Percentiles rank a stretch among this genome's conserved stretches.
phyloP scores from a whole-genome alignment of 805 yeast species.

The Saccharomycopsis javanensis region DNA sequence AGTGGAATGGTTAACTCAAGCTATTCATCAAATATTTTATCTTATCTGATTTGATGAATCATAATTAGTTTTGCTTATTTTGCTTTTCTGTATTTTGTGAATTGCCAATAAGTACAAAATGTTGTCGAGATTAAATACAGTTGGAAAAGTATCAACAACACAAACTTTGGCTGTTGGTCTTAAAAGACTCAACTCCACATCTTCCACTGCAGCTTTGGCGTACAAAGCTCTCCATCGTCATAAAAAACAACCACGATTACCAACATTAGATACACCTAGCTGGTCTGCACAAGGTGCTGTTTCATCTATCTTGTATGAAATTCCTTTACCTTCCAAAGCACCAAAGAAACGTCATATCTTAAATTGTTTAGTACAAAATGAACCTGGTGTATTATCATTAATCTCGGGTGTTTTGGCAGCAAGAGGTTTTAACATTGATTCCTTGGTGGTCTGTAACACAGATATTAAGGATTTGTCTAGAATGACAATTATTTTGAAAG shows the following conservation, averaged over 20 bases:
- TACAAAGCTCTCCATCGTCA: slow-evolving; percentile 87
- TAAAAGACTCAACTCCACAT: slow-evolving; percentile 26
- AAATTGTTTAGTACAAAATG: slow-evolving; percentile 96
- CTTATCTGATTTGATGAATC: no score
- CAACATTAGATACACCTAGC: slow-evolving; percentile 84
- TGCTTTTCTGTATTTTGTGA: not conserved
- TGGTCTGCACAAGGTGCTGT: slow-evolving; percentile 98
- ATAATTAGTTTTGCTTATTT: no score
- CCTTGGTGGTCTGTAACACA: slow-evolving; percentile 91
- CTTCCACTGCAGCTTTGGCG: slow-evolving; percentile 89
- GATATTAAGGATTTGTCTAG: slow-evolving; percentile 92
- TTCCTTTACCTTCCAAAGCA: slow-evolving; percentile 47
- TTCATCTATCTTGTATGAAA: slow-evolving; percentile 87
- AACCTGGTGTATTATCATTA: slow-evolving; percentile 93
- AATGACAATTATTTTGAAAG: slow-evolving; percentile 92
- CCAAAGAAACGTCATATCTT: slow-evolving; percentile 80
- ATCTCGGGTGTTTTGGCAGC: slow-evolving; percentile 96
- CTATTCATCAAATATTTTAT: no score
- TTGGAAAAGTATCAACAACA: not conserved
- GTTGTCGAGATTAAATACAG: not conserved
- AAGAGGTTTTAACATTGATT: slow-evolving; percentile 96
- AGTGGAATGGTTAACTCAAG: not conserved
- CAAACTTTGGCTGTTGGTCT: not conserved
- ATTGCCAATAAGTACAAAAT: no score
- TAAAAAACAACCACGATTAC: slow-evolving; percentile 80